phyloP scores from a whole-genome alignment of 495 filamentous ascomycete species.

The Podospora australis region DNA sequence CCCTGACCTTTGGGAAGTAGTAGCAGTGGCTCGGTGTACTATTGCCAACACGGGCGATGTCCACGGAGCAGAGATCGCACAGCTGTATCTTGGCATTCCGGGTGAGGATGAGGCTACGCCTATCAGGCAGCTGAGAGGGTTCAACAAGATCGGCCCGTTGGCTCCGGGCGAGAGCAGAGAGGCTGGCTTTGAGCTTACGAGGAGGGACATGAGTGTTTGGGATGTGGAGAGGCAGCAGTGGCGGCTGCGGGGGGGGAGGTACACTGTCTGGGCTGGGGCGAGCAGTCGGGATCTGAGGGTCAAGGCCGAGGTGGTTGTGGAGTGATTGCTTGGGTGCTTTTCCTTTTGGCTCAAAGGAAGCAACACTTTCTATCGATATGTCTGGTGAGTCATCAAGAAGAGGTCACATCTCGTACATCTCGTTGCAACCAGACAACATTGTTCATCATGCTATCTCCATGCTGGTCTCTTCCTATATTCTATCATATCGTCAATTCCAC shows the following conservation, averaged over 20 bases:
- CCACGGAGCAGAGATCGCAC: slow-evolving; percentile 67
- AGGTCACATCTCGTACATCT: no score
- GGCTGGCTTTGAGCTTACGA: slow-evolving; percentile 42
- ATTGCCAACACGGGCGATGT: slow-evolving; percentile 65
- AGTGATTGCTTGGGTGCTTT: no score
- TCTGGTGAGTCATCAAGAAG: no score
- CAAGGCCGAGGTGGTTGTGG: slow-evolving; percentile 11
- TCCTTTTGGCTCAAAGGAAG: no score
- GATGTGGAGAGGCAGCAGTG: slow-evolving; percentile 74
- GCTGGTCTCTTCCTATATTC: no score
- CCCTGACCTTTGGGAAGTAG: slow-evolving; percentile 56
- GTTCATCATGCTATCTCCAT: no score
- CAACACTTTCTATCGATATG: no score
- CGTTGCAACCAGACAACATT: no score
- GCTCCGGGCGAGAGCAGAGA: slow-evolving; percentile 31
- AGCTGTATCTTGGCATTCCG: slow-evolving; percentile 49
- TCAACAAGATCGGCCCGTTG: slow-evolving; percentile 44
- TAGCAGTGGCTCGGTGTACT: slow-evolving; percentile 51
- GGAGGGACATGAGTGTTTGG: slow-evolving; percentile 71
- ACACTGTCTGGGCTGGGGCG: slow-evolving; percentile 39
- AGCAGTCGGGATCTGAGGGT: slow-evolving; percentile 44
- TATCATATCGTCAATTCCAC: no score
- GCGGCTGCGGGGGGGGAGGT: slow-evolving; percentile 52
- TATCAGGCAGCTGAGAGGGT: slow-evolving; percentile 51
- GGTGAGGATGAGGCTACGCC: slow-evolving; percentile 43